Evolutionary conservation across 768 basidiomycete species (phyloP).

Genomic region (Termitomyces bulborhizus): DNA sequence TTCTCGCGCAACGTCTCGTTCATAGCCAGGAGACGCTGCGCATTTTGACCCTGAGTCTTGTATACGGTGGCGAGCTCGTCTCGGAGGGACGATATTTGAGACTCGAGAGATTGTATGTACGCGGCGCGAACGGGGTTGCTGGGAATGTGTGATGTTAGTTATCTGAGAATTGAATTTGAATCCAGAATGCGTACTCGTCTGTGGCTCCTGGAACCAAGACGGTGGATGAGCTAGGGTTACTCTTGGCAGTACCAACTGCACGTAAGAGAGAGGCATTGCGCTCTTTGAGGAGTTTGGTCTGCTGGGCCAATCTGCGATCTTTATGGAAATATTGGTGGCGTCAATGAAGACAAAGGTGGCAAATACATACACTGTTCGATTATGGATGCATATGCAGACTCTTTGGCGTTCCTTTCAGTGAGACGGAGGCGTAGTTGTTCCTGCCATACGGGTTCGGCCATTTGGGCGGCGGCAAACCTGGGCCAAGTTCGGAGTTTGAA

Average conservation of each 20-base stretch:
- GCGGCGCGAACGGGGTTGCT: conserved; percentile 85
- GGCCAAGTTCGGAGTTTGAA: conserved; percentile 36
- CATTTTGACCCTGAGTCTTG: conserved; percentile 94
- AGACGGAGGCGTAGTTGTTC: conserved; percentile 75
- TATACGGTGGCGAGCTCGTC: conserved; percentile 93
- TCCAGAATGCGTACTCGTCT: conserved; percentile 52
- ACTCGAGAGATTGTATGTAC: conserved; percentile 87
- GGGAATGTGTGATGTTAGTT: conserved; percentile 12
- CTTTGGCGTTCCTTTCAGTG: conserved; percentile 75
- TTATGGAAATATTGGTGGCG: conserved; percentile 10
- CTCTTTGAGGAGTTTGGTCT: conserved; percentile 87
- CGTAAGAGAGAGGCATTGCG: conserved; percentile 85
- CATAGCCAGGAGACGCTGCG: conserved; percentile 87
- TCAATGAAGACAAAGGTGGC: background rate
- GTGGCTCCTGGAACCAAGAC: conserved; percentile 52
- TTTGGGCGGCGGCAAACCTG: conserved; percentile 25
- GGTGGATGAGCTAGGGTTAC: conserved; percentile 55
- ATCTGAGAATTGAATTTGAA: conserved; percentile 8
- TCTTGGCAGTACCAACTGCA: conserved; percentile 70
- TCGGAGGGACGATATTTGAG: conserved; percentile 86
- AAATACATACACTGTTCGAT: conserved; percentile 85
- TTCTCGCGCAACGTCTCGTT: conserved; percentile 93
- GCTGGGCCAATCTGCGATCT: conserved; percentile 91
- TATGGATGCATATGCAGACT: conserved; percentile 74
- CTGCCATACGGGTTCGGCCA: conserved; percentile 85